These are phyloP conservation scores for Sugiyamaella valdiviana DNA, from an alignment of 805 yeast genomes.

Conservation along the genomic window DNA sequence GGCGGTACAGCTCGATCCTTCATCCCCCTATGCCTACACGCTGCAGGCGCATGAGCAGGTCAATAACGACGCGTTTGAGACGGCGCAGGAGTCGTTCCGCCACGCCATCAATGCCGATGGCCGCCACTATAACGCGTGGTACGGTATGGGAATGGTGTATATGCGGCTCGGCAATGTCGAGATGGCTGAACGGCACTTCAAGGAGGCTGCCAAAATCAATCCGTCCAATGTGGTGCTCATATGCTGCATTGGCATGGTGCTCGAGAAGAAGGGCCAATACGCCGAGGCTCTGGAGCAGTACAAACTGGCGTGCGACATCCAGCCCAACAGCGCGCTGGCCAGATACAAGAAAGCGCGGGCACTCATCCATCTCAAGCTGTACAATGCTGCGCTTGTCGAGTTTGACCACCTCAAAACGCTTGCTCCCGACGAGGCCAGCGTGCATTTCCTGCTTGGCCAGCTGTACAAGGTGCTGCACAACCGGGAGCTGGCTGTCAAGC, in stretches of 20 bases:
- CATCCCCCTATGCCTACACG: slow-evolving; percentile 83
- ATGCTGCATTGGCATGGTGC: slow-evolving; percentile 90
- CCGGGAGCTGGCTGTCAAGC: slow-evolving; percentile 71
- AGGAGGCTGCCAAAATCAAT: slow-evolving; percentile 81
- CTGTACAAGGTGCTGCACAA: slow-evolving; percentile 71
- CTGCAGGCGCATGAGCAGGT: slow-evolving; percentile 90
- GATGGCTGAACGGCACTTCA: slow-evolving; percentile 79
- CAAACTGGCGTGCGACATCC: slow-evolving; percentile 73
- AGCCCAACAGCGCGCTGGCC: slow-evolving; percentile 81
- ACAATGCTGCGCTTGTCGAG: slow-evolving; percentile 63
- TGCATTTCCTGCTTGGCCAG: slow-evolving; percentile 84
- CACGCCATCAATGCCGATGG: slow-evolving; percentile 69
- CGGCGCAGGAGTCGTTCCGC: slow-evolving; percentile 78
- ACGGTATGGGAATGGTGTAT: slow-evolving; percentile 93
- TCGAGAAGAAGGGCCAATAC: slow-evolving; percentile 65
- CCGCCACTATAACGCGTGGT: slow-evolving; percentile 87
- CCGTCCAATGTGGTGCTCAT: slow-evolving; percentile 84
- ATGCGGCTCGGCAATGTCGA: slow-evolving; percentile 77
- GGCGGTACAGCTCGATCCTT: slow-evolving; percentile 61
- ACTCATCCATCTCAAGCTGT: slow-evolving; percentile 63
- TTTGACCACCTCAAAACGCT: slow-evolving; percentile 65
- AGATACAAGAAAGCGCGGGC: slow-evolving; percentile 84
- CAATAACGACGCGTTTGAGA: slow-evolving; percentile 82
- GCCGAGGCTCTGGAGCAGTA: slow-evolving; percentile 75
- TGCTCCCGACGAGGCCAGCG: slow-evolving; percentile 93